These are phyloP conservation scores for Paraconiothyrium brasiliense DNA, from an alignment of 2,329 filamentous ascomycete genomes.

Conservation along the genomic window DNA sequence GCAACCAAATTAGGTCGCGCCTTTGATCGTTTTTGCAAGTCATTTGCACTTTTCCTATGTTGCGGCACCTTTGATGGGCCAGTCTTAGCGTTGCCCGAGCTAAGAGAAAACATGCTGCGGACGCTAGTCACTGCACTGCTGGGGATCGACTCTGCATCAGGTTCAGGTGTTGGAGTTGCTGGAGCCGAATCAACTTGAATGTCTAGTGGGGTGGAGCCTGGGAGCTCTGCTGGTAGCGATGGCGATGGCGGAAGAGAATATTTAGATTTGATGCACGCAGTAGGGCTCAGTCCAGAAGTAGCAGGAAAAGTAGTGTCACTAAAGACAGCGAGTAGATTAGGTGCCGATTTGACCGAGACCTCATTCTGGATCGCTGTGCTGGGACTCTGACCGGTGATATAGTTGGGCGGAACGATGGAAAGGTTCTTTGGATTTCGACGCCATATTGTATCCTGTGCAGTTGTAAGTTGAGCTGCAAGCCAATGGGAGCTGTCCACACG, in stretches of 20 bases:
- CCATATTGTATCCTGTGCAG: slow-evolving; percentile 34
- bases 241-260: slow-evolving; percentile 52
- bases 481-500: slow-evolving; percentile 45
- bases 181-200: slow-evolving; percentile 42
- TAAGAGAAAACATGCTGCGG: slow-evolving; percentile 35
- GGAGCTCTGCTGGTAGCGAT: slow-evolving; percentile 40
- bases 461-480: slow-evolving; percentile 31
- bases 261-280: slow-evolving; percentile 47
- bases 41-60: slow-evolving; percentile 36
- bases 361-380: slow-evolving; percentile 40
- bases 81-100: slow-evolving; percentile 27
- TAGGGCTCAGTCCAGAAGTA: slow-evolving; percentile 46
- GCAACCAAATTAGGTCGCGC: slow-evolving; percentile 29
- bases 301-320: slow-evolving; percentile 53
- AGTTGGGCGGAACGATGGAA: slow-evolving; percentile 37
- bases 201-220: slow-evolving; percentile 41
- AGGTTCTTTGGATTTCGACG: slow-evolving; percentile 43
- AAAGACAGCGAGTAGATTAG: slow-evolving; percentile 52
- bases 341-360: slow-evolving; percentile 39
- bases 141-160: slow-evolving; percentile 28
- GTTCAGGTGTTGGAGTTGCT: slow-evolving; percentile 23
- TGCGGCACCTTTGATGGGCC: slow-evolving; percentile 32
- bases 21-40: slow-evolving; percentile 33
- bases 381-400: slow-evolving; percentile 33
- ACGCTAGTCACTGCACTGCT: slow-evolving; percentile 39